These are phyloP conservation scores for Colletotrichum siamense DNA, from an alignment of 2,329 filamentous ascomycete species.

Conservation along the genomic window DNA sequence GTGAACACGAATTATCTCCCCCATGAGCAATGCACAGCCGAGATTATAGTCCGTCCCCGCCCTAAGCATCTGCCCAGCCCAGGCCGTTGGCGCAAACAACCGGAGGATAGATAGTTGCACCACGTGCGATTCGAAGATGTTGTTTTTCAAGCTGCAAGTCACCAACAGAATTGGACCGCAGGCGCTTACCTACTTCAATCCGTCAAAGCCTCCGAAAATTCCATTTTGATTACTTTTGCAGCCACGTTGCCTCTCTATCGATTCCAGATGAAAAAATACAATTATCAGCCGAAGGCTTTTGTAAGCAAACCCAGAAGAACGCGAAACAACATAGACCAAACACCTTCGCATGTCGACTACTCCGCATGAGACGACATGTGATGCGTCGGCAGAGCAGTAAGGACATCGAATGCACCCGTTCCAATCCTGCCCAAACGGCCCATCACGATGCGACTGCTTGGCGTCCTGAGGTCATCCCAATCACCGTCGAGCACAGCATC, in stretches of 20 bases:
- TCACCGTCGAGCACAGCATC: slow-evolving; percentile 92
- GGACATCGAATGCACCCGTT: slow-evolving; percentile 90
- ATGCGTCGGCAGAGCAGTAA: slow-evolving; percentile 65
- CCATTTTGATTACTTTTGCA: slow-evolving; percentile 14
- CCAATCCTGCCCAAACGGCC: slow-evolving; percentile 83
- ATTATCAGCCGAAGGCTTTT: not conserved
- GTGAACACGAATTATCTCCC: not conserved
- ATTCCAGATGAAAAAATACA: slow-evolving; percentile 15
- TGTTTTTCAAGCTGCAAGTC: not conserved
- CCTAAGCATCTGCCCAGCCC: not conserved
- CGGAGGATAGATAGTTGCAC: not conserved
- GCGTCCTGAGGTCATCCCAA: slow-evolving; percentile 85
- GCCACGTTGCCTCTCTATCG: slow-evolving; percentile 1
- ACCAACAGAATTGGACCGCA: not conserved
- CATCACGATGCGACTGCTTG: slow-evolving; percentile 87
- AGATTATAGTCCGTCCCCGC: not conserved
- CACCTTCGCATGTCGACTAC: not conserved
- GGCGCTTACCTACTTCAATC: not conserved
- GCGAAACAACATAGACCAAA: not conserved
- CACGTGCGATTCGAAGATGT: not conserved
- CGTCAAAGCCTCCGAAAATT: not conserved
- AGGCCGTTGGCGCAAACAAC: not conserved
- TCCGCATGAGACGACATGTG: slow-evolving; percentile 35
- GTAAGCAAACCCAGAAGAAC: not conserved
- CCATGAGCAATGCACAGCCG: not conserved